phyloP scores from a whole-genome alignment of 2,329 filamentous ascomycete genomes.

The Alternaria sp. region DNA sequence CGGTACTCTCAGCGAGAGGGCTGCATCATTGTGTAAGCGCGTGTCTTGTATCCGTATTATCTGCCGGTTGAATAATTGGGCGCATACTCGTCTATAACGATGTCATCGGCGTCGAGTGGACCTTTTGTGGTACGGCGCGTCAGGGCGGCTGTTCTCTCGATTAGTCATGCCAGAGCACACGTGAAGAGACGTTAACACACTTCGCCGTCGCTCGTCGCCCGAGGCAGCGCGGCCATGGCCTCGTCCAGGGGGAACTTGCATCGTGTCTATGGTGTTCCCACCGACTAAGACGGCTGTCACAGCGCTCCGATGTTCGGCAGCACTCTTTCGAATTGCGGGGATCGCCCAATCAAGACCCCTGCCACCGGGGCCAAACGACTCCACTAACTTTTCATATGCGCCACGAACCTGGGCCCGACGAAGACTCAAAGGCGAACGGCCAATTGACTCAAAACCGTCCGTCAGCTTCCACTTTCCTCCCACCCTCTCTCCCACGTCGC shows the following conservation, averaged over 20 bases:
- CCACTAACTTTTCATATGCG: slow-evolving; percentile 19
- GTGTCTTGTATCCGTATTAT: not conserved
- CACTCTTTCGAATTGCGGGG: slow-evolving; percentile 9
- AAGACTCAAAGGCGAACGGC: slow-evolving; percentile 12
- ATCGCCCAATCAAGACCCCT: slow-evolving; percentile 15
- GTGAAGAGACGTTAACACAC: slow-evolving; percentile 12
- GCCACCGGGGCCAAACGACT: slow-evolving; percentile 7
- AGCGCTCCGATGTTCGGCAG: slow-evolving; percentile 19
- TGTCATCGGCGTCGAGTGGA: slow-evolving; percentile 66
- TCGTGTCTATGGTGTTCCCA: not conserved
- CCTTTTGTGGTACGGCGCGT: slow-evolving; percentile 76
- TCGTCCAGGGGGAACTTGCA: slow-evolving; percentile 18
- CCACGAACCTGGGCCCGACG: slow-evolving; percentile 13
- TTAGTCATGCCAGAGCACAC: slow-evolving; percentile 3
- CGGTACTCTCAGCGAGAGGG: slow-evolving; percentile 27
- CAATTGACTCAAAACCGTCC: slow-evolving; percentile 26
- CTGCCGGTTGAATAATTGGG: slow-evolving; percentile 13
- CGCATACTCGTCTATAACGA: slow-evolving; percentile 71
- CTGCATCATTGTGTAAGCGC: slow-evolving; percentile 24
- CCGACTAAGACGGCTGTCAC: not conserved
- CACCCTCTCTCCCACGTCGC: slow-evolving; percentile 4
- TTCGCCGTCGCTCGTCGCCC: slow-evolving; percentile 41
- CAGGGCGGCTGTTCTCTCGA: slow-evolving; percentile 56
- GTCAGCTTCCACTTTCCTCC: not conserved
- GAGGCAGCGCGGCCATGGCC: slow-evolving; percentile 40